Percentiles rank a stretch among this genome's conserved stretches.
Conservation (phyloP, 202 grass and related monocot species). For the Setaria viridis region DNA sequence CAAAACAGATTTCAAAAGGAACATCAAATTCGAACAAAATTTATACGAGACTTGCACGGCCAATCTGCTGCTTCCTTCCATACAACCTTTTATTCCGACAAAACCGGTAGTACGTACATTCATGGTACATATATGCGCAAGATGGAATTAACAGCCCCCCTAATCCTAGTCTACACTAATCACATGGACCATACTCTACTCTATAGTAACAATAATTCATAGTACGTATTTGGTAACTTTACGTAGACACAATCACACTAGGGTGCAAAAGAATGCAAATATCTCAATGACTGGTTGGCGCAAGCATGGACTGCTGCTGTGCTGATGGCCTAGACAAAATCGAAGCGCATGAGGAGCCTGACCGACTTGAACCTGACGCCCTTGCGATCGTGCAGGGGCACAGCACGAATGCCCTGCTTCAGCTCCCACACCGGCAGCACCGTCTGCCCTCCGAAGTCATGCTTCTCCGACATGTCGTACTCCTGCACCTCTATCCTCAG, state of each 20-base stretch:
- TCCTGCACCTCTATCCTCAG: conserved; percentile 74
- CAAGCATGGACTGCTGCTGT: background rate
- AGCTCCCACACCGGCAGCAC: conserved; percentile 80
- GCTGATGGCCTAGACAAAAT: conserved; percentile 40
- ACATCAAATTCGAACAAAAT: background rate
- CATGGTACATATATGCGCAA: conserved; percentile 2
- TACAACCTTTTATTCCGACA: conserved; percentile 13
- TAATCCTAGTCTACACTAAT: conserved; percentile 1
- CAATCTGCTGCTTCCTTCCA: background rate
- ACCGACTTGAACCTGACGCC: conserved; percentile 66
- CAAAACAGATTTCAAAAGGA: too few species aligned
- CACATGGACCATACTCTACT: background rate
- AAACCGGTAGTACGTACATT: conserved; percentile 1
- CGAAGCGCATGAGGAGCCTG: conserved; percentile 79
- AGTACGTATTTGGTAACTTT: background rate
- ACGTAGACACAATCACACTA: background rate
- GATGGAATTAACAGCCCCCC: background rate
- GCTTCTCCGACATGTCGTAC: conserved; percentile 69
- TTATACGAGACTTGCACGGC: background rate
- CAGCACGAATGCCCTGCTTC: conserved; percentile 67
- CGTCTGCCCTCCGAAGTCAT: conserved; percentile 75
- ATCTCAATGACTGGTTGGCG: background rate
- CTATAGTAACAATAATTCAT: background rate
- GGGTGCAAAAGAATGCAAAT: background rate
- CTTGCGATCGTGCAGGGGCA: conserved; percentile 71